Percentiles rank a stretch among this genome's conserved stretches.
Conservation (phyloP, 768 basidiomycete species). For the Asterophora parasitica region DNA sequence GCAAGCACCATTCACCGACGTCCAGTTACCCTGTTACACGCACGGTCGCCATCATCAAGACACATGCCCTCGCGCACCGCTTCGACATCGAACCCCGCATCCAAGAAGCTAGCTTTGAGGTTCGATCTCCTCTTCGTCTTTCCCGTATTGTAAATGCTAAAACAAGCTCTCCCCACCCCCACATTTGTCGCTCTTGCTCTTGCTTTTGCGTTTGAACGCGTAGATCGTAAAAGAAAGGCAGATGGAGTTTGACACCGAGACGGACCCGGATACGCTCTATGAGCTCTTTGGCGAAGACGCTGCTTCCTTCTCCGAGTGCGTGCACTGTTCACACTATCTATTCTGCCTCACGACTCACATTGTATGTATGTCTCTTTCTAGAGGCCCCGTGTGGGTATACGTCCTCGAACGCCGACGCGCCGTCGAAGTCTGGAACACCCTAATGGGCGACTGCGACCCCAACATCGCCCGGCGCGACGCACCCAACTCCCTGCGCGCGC, state of each 20-base stretch:
- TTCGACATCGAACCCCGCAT: conserved; percentile 81
- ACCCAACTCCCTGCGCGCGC: conserved; percentile 66
- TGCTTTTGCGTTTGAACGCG: neutral
- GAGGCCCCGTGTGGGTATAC: conserved; percentile 89
- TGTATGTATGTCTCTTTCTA: conserved; percentile 22
- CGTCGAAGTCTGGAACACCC: conserved; percentile 72
- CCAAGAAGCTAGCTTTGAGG: conserved; percentile 79
- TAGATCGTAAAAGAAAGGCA: conserved; percentile 85
- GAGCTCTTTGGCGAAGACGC: conserved; percentile 81
- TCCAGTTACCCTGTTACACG: conserved; percentile 35
- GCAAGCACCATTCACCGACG: conserved; percentile 12
- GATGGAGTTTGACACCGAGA: conserved; percentile 84
- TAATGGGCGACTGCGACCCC: conserved; percentile 69
- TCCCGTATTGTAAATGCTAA: neutral
- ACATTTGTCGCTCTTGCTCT: no score
- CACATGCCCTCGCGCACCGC: conserved; percentile 64
- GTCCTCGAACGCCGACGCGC: conserved; percentile 80
- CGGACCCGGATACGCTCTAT: conserved; percentile 72
- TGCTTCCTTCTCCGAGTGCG: conserved; percentile 72
- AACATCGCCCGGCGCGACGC: conserved; percentile 46
- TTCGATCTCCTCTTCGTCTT: conserved; percentile 26
- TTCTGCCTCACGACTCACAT: conserved; percentile 1
- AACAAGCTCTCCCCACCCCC: conserved; percentile 11
- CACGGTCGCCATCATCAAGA: conserved; percentile 83
- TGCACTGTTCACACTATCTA: conserved; percentile 35